A percentile compares a stretch with the other conserved stretches of the same genome.
Evolutionary conservation across 768 basidiomycete species (phyloP).

Genomic region (Podaxis sp.): DNA sequence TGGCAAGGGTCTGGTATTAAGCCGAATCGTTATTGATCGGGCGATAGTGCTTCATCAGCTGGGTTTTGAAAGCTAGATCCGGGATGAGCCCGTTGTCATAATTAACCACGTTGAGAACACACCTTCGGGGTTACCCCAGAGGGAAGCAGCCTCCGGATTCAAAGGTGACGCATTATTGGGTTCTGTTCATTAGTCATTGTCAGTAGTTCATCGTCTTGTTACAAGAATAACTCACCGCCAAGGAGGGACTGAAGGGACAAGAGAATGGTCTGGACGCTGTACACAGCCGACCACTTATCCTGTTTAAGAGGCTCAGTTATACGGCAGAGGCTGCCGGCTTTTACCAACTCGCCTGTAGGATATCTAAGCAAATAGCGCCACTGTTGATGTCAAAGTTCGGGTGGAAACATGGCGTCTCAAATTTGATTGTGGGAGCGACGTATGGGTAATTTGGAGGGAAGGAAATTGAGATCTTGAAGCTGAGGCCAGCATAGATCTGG

Average conservation of each 20-base stretch:
- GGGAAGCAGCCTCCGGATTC: constrained; percentile 80
- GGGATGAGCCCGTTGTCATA: constrained; percentile 11
- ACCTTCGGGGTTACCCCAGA: constrained; percentile 79
- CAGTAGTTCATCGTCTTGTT: background rate
- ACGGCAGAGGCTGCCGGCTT: background rate
- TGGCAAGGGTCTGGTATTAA: constrained; percentile 15
- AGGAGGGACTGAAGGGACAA: constrained; percentile 85
- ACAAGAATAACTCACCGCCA: constrained; percentile 60
- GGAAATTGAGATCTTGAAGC: constrained; percentile 79
- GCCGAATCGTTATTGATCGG: constrained; percentile 41
- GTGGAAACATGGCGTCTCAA: constrained; percentile 88
- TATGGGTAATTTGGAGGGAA: constrained; percentile 92
- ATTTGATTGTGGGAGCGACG: constrained; percentile 80
- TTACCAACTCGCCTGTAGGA: constrained; percentile 62
- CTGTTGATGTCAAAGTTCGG: constrained; percentile 83
- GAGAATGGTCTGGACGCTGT: constrained; percentile 88
- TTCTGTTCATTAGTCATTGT: constrained; percentile 44
- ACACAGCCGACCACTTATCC: constrained; percentile 95
- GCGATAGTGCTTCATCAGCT: constrained; percentile 74
- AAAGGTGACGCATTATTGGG: constrained; percentile 93
- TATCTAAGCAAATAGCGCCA: constrained; percentile 84
- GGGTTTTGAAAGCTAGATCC: constrained; percentile 62
- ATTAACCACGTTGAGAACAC: constrained; percentile 19
- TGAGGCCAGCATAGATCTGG: constrained; percentile 76
- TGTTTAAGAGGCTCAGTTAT: constrained; percentile 26